Evolutionary conservation across 257 asterid genomes (phyloP).

Genomic region (Solanum stenotomum): DNA sequence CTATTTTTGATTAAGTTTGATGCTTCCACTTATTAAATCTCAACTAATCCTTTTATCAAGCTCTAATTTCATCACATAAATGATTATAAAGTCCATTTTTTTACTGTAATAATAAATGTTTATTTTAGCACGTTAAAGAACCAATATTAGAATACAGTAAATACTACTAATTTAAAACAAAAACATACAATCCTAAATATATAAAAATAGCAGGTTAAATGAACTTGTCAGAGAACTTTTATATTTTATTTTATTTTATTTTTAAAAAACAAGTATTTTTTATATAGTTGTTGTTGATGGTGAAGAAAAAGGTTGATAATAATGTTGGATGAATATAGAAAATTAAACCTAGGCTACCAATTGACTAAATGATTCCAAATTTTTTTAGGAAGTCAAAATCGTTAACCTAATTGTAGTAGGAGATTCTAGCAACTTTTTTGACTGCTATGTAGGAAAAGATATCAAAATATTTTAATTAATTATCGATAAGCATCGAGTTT

Average conservation of each 20-base stretch:
- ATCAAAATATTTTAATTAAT: background rate
- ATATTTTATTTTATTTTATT: too few species aligned
- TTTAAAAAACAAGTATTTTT: too few species aligned
- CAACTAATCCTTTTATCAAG: too few species aligned
- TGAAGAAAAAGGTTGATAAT: background rate
- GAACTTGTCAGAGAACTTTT: too few species aligned
- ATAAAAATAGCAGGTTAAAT: background rate
- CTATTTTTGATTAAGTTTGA: background rate
- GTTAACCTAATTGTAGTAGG: background rate
- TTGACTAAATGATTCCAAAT: background rate
- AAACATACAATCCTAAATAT: background rate
- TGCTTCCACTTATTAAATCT: background rate
- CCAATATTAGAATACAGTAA: background rate
- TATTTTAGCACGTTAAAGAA: background rate
- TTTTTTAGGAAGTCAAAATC: background rate
- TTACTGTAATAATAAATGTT: background rate
- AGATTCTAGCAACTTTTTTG: background rate
- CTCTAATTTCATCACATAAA: background rate
- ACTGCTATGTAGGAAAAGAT: background rate
- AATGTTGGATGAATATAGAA: too few species aligned
- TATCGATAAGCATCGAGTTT: too few species aligned
- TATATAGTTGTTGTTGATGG: background rate
- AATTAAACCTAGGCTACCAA: background rate
- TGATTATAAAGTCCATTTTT: background rate
- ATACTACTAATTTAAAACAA: background rate